phyloP scores from a whole-genome alignment of 257 asterid genomes.

The Nicotiana knightiana region DNA sequence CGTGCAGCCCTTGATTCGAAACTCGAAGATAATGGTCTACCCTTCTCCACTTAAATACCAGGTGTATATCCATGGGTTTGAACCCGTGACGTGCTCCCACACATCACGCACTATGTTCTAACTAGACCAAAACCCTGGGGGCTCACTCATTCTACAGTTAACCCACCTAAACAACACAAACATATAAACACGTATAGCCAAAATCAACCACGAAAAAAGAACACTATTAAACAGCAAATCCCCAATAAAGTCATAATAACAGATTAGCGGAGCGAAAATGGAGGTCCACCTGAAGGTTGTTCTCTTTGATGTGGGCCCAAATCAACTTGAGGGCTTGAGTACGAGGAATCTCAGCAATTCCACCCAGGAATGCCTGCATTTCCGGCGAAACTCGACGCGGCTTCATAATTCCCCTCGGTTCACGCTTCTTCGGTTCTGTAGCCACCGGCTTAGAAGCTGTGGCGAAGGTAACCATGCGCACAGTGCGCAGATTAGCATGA shows the following conservation, averaged over 20 bases:
- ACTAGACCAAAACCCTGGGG: no score
- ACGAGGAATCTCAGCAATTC: constrained; percentile 69
- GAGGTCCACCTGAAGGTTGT: constrained; percentile 68
- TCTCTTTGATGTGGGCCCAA: constrained; percentile 74
- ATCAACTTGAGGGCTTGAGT: constrained; percentile 67
- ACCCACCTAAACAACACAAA: not conserved
- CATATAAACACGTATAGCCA: not conserved
- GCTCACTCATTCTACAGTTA: not conserved
- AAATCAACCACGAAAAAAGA: not conserved
- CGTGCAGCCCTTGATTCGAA: no score
- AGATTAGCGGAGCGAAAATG: not conserved
- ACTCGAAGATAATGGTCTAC: no score
- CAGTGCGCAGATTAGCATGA: constrained; percentile 29
- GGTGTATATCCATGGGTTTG: no score
- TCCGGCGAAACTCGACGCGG: constrained; percentile 76
- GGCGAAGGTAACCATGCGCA: constrained; percentile 28
- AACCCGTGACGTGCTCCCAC: no score
- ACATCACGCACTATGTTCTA: no score
- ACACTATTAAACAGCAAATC: not conserved
- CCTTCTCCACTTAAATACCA: no score
- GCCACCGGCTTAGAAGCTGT: constrained; percentile 54
- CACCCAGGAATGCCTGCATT: constrained; percentile 88
- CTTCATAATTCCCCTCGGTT: constrained; percentile 78
- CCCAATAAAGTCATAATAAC: not conserved
- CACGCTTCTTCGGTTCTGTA: constrained; percentile 62